Conservation (phyloP, 2,329 filamentous ascomycete genomes). For the Verticillium dahliae region DNA sequence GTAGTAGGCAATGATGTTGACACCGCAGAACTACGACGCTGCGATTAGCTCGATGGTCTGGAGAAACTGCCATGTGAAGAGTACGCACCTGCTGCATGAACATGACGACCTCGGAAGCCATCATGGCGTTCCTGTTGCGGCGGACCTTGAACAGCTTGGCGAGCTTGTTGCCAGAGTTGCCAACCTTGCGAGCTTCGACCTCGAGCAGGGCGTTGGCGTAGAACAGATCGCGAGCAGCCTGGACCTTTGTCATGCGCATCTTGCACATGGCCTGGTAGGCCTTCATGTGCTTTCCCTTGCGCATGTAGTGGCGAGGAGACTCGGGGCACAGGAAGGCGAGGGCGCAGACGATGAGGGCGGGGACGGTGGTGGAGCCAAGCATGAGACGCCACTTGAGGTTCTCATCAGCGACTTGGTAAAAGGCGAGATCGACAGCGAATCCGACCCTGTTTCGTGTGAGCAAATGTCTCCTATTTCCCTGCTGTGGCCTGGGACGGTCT, state of each 20-base stretch:
- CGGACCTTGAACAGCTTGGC: slow-evolving; percentile 49
- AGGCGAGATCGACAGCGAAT: slow-evolving; percentile 1
- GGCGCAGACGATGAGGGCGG: slow-evolving; percentile 48
- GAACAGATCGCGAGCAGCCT: slow-evolving; percentile 49
- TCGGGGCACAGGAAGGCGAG: slow-evolving; percentile 45
- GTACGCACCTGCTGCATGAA: slow-evolving; percentile 53
- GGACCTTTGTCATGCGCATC: slow-evolving; percentile 44
- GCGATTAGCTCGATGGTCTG: not conserved
- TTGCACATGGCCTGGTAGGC: slow-evolving; percentile 39
- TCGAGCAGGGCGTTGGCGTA: slow-evolving; percentile 54
- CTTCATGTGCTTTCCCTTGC: slow-evolving; percentile 36
- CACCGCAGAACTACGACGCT: slow-evolving; percentile 1
- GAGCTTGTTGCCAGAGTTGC: slow-evolving; percentile 14
- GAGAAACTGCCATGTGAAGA: not conserved
- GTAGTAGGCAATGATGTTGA: slow-evolving; percentile 41
- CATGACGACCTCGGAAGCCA: slow-evolving; percentile 58
- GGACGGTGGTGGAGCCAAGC: slow-evolving; percentile 61
- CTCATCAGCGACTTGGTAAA: not conserved
- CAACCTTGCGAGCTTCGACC: slow-evolving; percentile 34
- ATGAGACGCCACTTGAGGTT: slow-evolving; percentile 61
- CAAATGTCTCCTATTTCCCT: not conserved
- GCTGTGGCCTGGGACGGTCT: not conserved
- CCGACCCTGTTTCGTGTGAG: not conserved
- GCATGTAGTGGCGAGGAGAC: slow-evolving; percentile 44
- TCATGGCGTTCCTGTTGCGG: slow-evolving; percentile 54